These are phyloP conservation scores for Magnusiomyces paraingens DNA, from an alignment of 1,139 yeast species.

Conservation along the genomic window DNA sequence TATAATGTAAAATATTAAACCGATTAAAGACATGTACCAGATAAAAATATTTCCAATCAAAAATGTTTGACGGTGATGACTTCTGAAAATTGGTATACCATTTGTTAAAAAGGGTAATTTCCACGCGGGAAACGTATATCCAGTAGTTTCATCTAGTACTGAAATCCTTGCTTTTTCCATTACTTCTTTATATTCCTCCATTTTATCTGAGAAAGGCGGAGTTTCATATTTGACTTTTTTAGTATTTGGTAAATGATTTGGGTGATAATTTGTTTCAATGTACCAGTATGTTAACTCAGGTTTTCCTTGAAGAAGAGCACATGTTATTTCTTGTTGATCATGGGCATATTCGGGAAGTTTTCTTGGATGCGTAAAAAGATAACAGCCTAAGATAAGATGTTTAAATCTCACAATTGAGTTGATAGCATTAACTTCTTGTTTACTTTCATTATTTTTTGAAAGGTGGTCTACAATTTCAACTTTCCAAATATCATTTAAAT, in stretches of 20 bases:
- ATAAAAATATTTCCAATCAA: conserved; percentile 53
- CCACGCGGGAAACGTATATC: conserved; percentile 30
- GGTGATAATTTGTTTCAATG: conserved; percentile 57
- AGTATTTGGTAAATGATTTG: conserved; percentile 31
- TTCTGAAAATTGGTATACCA: conserved; percentile 49
- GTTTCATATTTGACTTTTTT: conserved; percentile 29
- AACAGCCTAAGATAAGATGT: conserved; percentile 57
- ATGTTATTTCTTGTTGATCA: conserved; percentile 68
- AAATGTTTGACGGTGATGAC: conserved; percentile 42
- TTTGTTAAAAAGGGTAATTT: conserved; percentile 45
- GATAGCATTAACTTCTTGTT: conserved; percentile 43
- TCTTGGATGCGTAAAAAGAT: conserved; percentile 53
- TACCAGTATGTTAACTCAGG: conserved; percentile 56
- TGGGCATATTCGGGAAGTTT: conserved; percentile 65
- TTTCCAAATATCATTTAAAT: conserved; percentile 28
- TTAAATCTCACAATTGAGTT: conserved; percentile 52
- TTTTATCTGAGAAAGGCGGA: conserved; percentile 29
- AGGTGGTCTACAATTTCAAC: conserved; percentile 21
- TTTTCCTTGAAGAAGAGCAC: conserved; percentile 55
- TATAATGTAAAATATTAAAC: conserved; percentile 17
- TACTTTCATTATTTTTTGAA: conserved; percentile 31
- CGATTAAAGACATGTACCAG: conserved; percentile 36
- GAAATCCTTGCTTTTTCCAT: conserved; percentile 14
- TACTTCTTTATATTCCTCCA: conserved; percentile 27
- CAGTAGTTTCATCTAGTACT: conserved; percentile 6